Evolutionary conservation across 2,329 filamentous ascomycete species (phyloP), one percentile per base, ranked within the genome.

Genomic region (Penicillium sp.): DNA sequence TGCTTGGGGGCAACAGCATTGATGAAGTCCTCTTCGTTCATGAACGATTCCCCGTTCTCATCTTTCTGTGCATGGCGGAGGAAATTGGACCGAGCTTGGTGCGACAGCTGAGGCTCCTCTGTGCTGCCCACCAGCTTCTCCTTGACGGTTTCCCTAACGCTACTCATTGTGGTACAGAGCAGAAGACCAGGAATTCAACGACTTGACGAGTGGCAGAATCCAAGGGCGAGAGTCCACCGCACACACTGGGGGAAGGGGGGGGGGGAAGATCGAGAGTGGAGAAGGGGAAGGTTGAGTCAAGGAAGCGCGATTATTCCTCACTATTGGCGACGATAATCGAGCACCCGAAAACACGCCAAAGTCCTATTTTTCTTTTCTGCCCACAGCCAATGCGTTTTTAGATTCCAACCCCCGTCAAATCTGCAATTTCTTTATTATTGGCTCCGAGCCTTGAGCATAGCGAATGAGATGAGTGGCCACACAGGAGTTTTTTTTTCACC

Each of bases 1-100:
- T 81, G 76, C 33, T 78, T 77, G 4, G 93, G 93, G 55, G 88
- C 90, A 71, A 98, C 82, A 18, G 91, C 91, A 59, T 90, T 77
- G 57, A 96, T 81, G 66, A 98, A 98, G 64, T 94, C 80, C n/a
- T 90, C 80, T 47, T 85, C 80, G 31, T 78, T 82, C 79, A 98
- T 86, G 62, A 79, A 88, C 41, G 82, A 74, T 59, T 96, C 87
- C 43, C 86, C 90, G 7, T 81, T 75, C 45, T 83, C 74, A 60
- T 94, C 87, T 64, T 84, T 85, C 59, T 78, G 70, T 27, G 93
- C 87, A 73, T 90, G 76, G 60, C 79, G 79, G 56, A 81, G 69
- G 69, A 97, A 98, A 48, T 81, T 81, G 42, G 81, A 74, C 69
- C 83, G 86, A 50, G 84, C 83, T 65, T 90, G 83, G 47, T 79